Percentiles rank a stretch among this genome's conserved stretches.
These are phyloP conservation scores for Rossbeevera mucosa DNA, from an alignment of 768 basidiomycete species.

Conservation along the genomic window DNA sequence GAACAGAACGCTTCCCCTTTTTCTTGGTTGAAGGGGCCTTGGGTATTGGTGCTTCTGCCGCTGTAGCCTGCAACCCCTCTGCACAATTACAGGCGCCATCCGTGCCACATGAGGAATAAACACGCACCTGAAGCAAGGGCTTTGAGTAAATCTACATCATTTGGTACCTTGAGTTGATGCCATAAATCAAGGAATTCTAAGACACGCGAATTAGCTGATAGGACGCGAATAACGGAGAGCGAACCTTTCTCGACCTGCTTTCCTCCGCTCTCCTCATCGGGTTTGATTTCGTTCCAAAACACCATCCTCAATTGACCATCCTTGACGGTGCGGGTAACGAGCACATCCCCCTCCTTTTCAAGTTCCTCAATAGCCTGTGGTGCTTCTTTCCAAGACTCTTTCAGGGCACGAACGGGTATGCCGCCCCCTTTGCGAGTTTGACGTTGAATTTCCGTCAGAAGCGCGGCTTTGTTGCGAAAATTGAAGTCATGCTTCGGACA, in stretches of 20 bases:
- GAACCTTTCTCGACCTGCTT: slow-evolving; percentile 75
- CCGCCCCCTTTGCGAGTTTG: slow-evolving; percentile 82
- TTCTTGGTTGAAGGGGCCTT: slow-evolving; percentile 60
- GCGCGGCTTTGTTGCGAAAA: slow-evolving; percentile 77
- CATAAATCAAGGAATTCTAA: slow-evolving; percentile 85
- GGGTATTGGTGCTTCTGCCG: slow-evolving; percentile 54
- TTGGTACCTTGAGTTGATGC: slow-evolving; percentile 81
- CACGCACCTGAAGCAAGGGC: slow-evolving; percentile 67
- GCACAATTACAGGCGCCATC: slow-evolving; percentile 5
- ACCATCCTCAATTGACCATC: slow-evolving; percentile 82
- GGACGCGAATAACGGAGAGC: slow-evolving; percentile 11
- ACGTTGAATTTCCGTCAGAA: slow-evolving; percentile 82
- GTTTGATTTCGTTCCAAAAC: slow-evolving; percentile 87
- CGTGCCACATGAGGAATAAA: not conserved
- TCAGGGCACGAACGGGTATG: slow-evolving; percentile 75
- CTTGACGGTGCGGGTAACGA: slow-evolving; percentile 81
- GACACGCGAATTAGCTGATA: slow-evolving; percentile 5
- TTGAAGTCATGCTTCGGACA: slow-evolving; percentile 71
- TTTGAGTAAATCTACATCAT: slow-evolving; percentile 76
- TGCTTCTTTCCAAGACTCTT: slow-evolving; percentile 90
- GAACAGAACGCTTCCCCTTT: slow-evolving; percentile 73
- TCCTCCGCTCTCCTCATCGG: slow-evolving; percentile 66
- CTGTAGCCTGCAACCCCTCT: slow-evolving; percentile 82
- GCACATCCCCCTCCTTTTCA: slow-evolving; percentile 83
- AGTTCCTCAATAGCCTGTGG: slow-evolving; percentile 80